Conservation (phyloP, 2,329 filamentous ascomycete species). For the Blastomyces silverae region DNA sequence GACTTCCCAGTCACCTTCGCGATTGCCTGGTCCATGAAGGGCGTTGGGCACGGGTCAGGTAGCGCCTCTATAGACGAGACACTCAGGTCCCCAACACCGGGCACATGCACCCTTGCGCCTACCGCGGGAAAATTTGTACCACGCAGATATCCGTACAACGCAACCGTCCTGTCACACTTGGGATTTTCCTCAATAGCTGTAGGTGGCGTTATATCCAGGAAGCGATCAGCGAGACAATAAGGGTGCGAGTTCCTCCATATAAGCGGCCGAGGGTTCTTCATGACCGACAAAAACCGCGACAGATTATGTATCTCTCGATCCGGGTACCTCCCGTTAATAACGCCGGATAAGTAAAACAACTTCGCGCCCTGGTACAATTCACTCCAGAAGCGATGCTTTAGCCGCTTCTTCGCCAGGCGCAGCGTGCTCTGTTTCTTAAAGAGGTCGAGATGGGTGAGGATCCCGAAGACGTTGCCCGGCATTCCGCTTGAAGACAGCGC, state of each 20-base stretch:
- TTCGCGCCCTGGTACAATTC: constrained; percentile 96
- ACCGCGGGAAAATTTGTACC: constrained; percentile 88
- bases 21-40: constrained; percentile 77
- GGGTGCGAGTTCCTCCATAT: constrained; percentile 96
- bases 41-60: constrained; percentile 92
- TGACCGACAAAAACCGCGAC: constrained; percentile 89
- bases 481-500: constrained; percentile 89
- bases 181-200: constrained; percentile 81
- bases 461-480: constrained; percentile 97
- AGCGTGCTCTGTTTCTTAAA: constrained; percentile 90
- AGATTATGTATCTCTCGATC: constrained; percentile 95
- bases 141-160: constrained; percentile 85
- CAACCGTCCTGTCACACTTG: constrained; percentile 85
- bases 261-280: constrained; percentile 97
- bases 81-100: constrained; percentile 82
- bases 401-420: constrained; percentile 87
- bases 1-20: constrained; percentile 80
- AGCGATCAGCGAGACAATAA: constrained; percentile 87
- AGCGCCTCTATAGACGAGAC: constrained; percentile 77
- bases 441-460: constrained; percentile 90
- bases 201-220: constrained; percentile 90
- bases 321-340: constrained; percentile 93
- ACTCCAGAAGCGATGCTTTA: constrained; percentile 95
- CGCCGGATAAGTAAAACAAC: constrained; percentile 91
- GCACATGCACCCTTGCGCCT: constrained; percentile 82